Percentiles rank a stretch among this genome's conserved stretches.
These are phyloP conservation scores for Orbilia blumenaviensis DNA, from an alignment of 2,329 filamentous ascomycete genomes.

Conservation along the genomic window DNA sequence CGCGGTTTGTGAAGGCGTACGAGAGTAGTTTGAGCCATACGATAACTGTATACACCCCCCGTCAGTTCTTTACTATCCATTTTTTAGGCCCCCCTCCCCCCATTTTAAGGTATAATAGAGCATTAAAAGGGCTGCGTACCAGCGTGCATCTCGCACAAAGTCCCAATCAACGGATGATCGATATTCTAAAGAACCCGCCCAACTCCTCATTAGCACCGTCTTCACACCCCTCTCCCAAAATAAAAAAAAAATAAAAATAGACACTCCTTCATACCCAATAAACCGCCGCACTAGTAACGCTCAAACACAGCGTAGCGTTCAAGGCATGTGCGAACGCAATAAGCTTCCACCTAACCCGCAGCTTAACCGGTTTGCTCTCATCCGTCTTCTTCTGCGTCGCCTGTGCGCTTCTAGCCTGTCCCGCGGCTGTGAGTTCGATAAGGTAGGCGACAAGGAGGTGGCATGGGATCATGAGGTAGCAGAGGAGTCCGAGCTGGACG, in stretches of 20 bases:
- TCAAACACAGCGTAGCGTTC: constrained; percentile 83
- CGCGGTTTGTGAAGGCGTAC: constrained; percentile 95
- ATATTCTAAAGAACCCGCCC: constrained; percentile 76
- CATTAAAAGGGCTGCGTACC: constrained; percentile 40
- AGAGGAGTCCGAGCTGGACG: constrained; percentile 75
- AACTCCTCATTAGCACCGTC: constrained; percentile 5
- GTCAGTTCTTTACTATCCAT: not conserved
- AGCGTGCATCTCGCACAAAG: constrained; percentile 86
- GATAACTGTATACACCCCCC: constrained; percentile 68
- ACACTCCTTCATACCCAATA: constrained; percentile 66
- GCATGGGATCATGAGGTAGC: constrained; percentile 88
- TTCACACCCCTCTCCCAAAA: not conserved
- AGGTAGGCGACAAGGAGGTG: constrained; percentile 90
- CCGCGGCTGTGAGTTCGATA: constrained; percentile 84
- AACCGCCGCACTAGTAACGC: constrained; percentile 82
- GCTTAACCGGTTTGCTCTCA: constrained; percentile 70
- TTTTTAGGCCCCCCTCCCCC: no score
- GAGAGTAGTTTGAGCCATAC: constrained; percentile 97
- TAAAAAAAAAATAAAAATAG: not conserved
- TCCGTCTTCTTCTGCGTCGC: constrained; percentile 68
- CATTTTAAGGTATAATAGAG: no score
- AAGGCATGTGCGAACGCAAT: constrained; percentile 82
- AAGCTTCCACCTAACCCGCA: constrained; percentile 79
- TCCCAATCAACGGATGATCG: constrained; percentile 92
- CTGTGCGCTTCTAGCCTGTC: constrained; percentile 76